Conservation (phyloP, 2,329 filamentous ascomycete genomes). For the Hirsutella rhossiliensis region DNA sequence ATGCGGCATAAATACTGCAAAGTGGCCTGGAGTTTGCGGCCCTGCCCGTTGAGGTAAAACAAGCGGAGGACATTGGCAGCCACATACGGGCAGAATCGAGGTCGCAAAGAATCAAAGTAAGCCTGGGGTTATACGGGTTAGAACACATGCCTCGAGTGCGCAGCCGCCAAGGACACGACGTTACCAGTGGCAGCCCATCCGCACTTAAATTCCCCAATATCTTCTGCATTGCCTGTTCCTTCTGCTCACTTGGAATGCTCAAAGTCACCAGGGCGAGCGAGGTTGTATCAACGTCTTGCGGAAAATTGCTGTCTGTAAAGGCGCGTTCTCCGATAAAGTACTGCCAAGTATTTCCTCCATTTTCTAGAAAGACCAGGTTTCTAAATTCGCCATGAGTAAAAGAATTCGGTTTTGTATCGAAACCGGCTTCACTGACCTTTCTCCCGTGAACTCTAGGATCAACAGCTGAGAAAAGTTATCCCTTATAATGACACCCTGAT, state of each 20-base stretch:
- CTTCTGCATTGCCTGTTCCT: conserved; percentile 1
- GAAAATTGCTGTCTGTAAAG: background rate
- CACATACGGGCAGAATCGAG: conserved; percentile 1
- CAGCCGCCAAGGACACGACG: background rate
- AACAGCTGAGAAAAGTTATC: too few relatives aligned
- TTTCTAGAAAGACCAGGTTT: conserved; percentile 1
- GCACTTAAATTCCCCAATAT: conserved; percentile 1
- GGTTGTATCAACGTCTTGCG: conserved; percentile 3
- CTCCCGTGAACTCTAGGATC: too few relatives aligned
- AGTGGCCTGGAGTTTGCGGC: background rate
- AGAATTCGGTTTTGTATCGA: too few relatives aligned
- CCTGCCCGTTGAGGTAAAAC: conserved; percentile 2
- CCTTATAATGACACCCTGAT: too few relatives aligned
- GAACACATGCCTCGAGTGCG: background rate
- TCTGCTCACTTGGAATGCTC: background rate
- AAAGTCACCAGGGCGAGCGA: conserved; percentile 1
- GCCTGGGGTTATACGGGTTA: background rate
- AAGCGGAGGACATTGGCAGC: conserved; percentile 3
- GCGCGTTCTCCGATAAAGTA: conserved; percentile 1
- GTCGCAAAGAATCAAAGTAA: background rate
- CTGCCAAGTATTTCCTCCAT: background rate
- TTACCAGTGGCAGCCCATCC: conserved; percentile 3
- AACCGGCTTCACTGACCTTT: too few relatives aligned
- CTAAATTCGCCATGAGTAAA: too few relatives aligned
- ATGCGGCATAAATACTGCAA: conserved; percentile 1